Base-by-base conservation (phyloP, 257 asterid species). In the Eustoma russellianum region DNA sequence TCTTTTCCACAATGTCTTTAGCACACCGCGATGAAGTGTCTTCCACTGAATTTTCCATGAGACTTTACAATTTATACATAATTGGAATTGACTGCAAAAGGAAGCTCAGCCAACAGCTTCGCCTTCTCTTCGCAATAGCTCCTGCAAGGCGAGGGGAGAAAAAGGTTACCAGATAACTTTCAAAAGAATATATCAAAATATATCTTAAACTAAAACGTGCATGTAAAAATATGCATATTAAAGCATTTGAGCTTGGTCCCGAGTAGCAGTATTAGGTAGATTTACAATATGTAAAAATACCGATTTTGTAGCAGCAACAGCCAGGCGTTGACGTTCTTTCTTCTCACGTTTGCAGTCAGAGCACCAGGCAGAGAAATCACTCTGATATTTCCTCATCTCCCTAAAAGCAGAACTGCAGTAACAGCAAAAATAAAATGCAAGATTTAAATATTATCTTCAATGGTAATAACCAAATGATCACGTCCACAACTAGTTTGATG, bases 301-400 rank as follows among this genome's bases (percentile, higher is more conserved):
- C 98, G 78, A 62, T 75, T 77, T 91, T 15, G 70, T 79, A 47
- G 89, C 77, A 48, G 86, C 68, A 51, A 84, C 74, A 28, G 91
- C 65, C 66, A 59, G 75, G 46, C 70, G 80, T 58, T 70, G 91
- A 52, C 96, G 77, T 70, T 85, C 98, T 66, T 65, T 82, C 78
- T 79, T 91, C 79, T 84, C 93, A 5, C 83, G 86, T 61, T 75
- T 80, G 66, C 98, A 91, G 70, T 91, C 95, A 7, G 85, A 50
- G 63, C 98, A 91, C 96, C 95, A 91, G 70, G 75, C 62, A 54
- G 95, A 87, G 78, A 79, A 77, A 67, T 91, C 98, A 47, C 71
- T 91, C 41, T 87, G 96, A 68, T 87, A 88, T 59, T 91, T 91
- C 72, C 81, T 75, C 74, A 81, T 65, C 74, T 91, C 98, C 72